Base-by-base conservation (phyloP, 1,139 yeast genomes). In the Candida neerlandica region DNA sequence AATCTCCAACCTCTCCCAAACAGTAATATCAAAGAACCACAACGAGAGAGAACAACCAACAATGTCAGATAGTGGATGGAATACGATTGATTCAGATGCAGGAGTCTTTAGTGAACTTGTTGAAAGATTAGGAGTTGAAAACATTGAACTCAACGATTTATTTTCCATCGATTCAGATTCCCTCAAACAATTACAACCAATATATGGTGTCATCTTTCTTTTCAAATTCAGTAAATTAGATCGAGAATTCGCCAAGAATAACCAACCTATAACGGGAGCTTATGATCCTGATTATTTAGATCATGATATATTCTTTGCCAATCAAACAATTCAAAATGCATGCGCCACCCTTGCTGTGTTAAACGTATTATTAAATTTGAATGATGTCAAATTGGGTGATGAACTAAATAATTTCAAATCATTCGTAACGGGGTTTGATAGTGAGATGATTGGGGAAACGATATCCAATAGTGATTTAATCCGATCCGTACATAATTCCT, bases 301-400 rank as follows among this genome's bases (percentile, higher is more conserved):
- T 1, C 60, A 69, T 5, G 67, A 66, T 6, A 62, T 82, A 11
- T 85, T 83, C 62, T 85, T 85, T 61, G 89, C 89, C 5, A 77
- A 77, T 49, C 91, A 85, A 62, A 80, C 81, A 34, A 82, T 85
- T 46, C 85, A 82, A 57, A 84, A 85, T 60, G 89, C 91, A 1
- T 85, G 91, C 65, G 91, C 87, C n/a, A 85, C 91, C 1, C 89
- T 82, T 59, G 91, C 91, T 0, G 85, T 85, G n/a, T 67, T 85
- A 50, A 82, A 85, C 51, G 66, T 84, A 11, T 65, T 85, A 47
- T 61, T 85, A 52, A 74, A 76, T 50, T 62, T 63, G 37, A 63
- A 66, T 2, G 33, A 62, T 2, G 54, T 82, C 15, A 71, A 74
- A 1, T 52, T 85, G 6, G 90, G 91, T 0, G 65, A 68, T 0